Evolutionary conservation across 139 green algal species (phyloP).

Genomic region (Chlorella sorokiniana): DNA sequence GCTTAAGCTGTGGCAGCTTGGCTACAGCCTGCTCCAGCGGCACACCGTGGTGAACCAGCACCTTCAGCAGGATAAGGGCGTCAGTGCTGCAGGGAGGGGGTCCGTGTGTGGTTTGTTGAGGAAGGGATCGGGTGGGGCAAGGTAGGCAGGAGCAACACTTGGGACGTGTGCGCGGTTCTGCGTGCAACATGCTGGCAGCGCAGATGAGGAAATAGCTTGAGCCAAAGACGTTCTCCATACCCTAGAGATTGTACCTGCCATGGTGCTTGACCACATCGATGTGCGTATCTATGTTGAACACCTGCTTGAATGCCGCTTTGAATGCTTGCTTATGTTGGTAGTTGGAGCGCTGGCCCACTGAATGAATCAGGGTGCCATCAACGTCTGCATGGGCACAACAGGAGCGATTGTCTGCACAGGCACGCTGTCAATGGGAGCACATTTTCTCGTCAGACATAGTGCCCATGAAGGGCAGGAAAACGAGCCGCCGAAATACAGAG

Average conservation of each 20-base stretch:
- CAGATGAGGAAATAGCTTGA: too few species aligned
- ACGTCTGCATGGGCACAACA: too few species aligned
- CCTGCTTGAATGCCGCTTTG: conserved; percentile 47
- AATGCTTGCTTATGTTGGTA: conserved; percentile 73
- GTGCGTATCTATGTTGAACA: conserved; percentile 64
- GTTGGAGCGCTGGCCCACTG: conserved; percentile 59
- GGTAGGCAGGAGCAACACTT: background rate
- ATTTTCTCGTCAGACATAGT: too few species aligned
- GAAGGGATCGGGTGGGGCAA: background rate
- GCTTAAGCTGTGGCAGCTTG: conserved; percentile 45
- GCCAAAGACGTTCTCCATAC: too few species aligned
- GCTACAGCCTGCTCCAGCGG: conserved; percentile 36
- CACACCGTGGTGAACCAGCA: conserved; percentile 37
- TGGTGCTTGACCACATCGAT: conserved; percentile 76
- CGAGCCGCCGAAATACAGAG: too few species aligned
- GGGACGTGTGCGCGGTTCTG: too few species aligned
- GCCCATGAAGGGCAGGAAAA: too few species aligned
- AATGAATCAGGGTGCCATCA: conserved; percentile 69
- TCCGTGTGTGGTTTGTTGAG: background rate
- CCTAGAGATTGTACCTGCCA: conserved; percentile 45
- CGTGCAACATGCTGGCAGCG: too few species aligned
- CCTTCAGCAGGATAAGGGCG: conserved; percentile 57
- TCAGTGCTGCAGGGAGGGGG: conserved; percentile 49
- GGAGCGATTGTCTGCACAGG: too few species aligned
- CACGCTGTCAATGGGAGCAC: background rate